A percentile compares a stretch with the other conserved stretches of the same genome.
Evolutionary conservation across 2,329 filamentous ascomycete genomes (phyloP).

Genomic region (Chaetothyriales sp.): DNA sequence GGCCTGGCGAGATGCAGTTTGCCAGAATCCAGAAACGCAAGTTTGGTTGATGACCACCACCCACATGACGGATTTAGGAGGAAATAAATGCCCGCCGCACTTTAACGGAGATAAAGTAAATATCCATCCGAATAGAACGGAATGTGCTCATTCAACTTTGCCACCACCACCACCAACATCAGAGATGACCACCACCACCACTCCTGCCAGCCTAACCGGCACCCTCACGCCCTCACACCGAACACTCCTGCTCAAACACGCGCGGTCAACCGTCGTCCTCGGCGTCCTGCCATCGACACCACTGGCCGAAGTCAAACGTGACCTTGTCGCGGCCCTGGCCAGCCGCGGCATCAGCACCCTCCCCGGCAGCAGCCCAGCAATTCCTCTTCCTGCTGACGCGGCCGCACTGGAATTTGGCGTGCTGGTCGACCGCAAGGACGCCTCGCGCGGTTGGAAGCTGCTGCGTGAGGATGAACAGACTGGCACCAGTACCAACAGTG

Average conservation of each 20-base stretch:
- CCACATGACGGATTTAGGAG: not conserved
- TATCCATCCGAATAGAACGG: too few relatives aligned
- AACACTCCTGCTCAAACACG: constrained; percentile 58
- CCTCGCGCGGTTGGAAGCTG: constrained; percentile 34
- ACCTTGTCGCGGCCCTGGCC: constrained; percentile 43
- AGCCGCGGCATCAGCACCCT: constrained; percentile 24
- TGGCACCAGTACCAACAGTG: constrained; percentile 4
- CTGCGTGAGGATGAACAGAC: constrained; percentile 22
- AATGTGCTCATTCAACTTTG: too few relatives aligned
- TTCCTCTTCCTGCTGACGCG: constrained; percentile 24
- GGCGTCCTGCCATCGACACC: constrained; percentile 45
- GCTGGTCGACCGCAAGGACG: constrained; percentile 33
- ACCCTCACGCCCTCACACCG: constrained; percentile 33
- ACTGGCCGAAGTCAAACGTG: constrained; percentile 36
- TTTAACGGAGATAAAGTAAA: too few relatives aligned
- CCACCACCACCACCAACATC: not conserved
- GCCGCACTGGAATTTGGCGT: constrained; percentile 33
- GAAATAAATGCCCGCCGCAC: too few relatives aligned
- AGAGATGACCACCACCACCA: not conserved
- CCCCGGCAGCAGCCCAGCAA: constrained; percentile 24
- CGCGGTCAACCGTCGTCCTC: constrained; percentile 54
- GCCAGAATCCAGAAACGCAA: not conserved
- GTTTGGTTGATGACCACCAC: not conserved
- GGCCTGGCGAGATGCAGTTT: not conserved
- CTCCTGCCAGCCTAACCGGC: constrained; percentile 3